Evolutionary conservation across 2,329 filamentous ascomycete species (phyloP).

Genomic region (Fusarium sp.): DNA sequence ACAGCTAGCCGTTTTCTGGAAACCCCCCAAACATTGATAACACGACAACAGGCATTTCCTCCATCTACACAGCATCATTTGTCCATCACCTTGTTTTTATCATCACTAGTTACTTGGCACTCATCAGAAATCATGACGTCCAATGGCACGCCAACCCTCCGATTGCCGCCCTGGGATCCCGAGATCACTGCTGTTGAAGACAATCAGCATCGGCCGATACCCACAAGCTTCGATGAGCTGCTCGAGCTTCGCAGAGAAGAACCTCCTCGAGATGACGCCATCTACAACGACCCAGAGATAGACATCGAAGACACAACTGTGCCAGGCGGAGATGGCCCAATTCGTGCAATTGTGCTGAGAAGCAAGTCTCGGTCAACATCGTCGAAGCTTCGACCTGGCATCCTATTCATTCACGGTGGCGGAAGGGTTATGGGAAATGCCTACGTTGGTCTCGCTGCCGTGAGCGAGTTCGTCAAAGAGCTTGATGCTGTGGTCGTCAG

Average conservation of each 20-base stretch:
- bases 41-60: not conserved
- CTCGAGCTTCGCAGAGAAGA: slow-evolving; percentile 6
- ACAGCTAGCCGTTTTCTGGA: not conserved
- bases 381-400: not conserved
- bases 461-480: slow-evolving; percentile 7
- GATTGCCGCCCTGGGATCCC: slow-evolving; percentile 3
- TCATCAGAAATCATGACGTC: not conserved
- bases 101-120: not conserved
- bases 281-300: slow-evolving; percentile 5
- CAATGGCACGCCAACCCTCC: not conserved
- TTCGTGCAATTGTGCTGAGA: not conserved
- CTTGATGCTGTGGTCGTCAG: slow-evolving; percentile 13
- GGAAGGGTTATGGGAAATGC: slow-evolving; percentile 17
- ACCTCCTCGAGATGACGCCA: slow-evolving; percentile 2
- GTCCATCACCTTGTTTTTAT: not conserved
- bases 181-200: slow-evolving; percentile 9
- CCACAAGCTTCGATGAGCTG: not conserved
- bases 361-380: not conserved
- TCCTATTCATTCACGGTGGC: slow-evolving; percentile 18
- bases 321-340: not conserved
- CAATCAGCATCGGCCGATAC: slow-evolving; percentile 8
- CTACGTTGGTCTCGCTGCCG: slow-evolving; percentile 1
- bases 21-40: not conserved
- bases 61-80: not conserved
- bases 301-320: not conserved